A percentile compares a stretch with the other conserved stretches of the same genome.
Evolutionary conservation across 1,139 yeast genomes (phyloP).

Genomic region (Suhomyces coccinellae): DNA sequence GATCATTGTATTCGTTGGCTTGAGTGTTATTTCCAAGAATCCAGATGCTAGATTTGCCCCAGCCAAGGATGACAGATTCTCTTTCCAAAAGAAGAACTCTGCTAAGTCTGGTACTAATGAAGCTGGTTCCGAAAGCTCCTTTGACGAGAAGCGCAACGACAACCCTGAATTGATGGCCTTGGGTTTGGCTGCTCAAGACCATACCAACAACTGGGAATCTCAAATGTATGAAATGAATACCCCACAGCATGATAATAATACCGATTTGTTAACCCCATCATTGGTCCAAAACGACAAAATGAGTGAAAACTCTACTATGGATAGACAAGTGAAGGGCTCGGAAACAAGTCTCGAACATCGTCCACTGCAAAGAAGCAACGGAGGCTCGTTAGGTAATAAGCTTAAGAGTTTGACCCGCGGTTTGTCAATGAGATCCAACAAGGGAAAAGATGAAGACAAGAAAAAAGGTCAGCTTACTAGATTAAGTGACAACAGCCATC

Average conservation of each 20-base stretch:
- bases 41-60: constrained; percentile 85
- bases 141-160: constrained; percentile 19
- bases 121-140: constrained; percentile 4
- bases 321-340: constrained; percentile 8
- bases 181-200: constrained; percentile 73
- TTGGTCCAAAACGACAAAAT: constrained; percentile 21
- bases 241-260: constrained; percentile 16
- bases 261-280: constrained; percentile 30
- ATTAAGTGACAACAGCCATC: constrained; percentile 38
- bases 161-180: constrained; percentile 65
- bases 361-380: constrained; percentile 8
- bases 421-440: constrained; percentile 26
- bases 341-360: constrained; percentile 6
- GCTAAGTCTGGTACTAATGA: constrained; percentile 20
- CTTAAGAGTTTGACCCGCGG: constrained; percentile 22
- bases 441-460: constrained; percentile 8
- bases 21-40: constrained; percentile 65
- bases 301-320: constrained; percentile 6
- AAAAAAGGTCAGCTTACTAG: constrained; percentile 26
- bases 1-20: constrained; percentile 56
- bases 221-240: constrained; percentile 57
- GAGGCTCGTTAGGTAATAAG: constrained; percentile 17
- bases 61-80: constrained; percentile 79
- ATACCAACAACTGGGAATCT: constrained; percentile 66
- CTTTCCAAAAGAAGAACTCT: constrained; percentile 65